Evolutionary conservation across 768 basidiomycete species (phyloP).

Genomic region (Termitomyces sp.): DNA sequence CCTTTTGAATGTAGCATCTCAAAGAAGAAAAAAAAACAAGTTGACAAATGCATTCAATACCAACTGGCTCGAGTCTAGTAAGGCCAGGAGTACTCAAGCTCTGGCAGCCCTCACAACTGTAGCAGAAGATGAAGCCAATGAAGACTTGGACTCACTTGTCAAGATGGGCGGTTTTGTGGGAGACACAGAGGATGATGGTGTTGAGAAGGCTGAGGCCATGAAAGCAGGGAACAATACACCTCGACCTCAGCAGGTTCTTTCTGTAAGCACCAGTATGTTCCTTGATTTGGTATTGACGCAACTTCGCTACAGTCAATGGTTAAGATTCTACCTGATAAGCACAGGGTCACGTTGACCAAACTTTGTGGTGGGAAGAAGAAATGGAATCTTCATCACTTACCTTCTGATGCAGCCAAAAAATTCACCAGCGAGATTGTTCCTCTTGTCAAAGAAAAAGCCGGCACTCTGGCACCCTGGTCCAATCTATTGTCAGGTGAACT

Average conservation of each 20-base stretch:
- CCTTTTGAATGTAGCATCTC: too few species aligned
- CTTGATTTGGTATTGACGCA: not conserved
- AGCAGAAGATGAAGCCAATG: too few species aligned
- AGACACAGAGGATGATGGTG: not conserved
- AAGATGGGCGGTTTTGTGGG: not conserved
- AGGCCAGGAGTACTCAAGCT: too few species aligned
- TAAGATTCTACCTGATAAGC: not conserved
- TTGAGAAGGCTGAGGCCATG: not conserved
- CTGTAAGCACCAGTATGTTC: not conserved
- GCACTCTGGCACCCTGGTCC: not conserved
- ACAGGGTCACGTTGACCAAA: constrained; percentile 6
- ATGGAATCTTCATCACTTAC: constrained; percentile 15
- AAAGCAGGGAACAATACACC: not conserved
- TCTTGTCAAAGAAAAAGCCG: constrained; percentile 10
- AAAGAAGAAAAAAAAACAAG: too few species aligned
- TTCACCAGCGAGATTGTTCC: constrained; percentile 10
- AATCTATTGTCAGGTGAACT: too few species aligned
- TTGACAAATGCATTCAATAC: too few species aligned
- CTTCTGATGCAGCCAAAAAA: not conserved
- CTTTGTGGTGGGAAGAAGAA: constrained; percentile 11
- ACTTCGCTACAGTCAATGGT: too few species aligned
- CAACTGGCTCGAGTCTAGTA: too few species aligned
- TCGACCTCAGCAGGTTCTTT: not conserved
- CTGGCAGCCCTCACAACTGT: too few species aligned
- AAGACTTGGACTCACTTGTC: not conserved